A percentile compares a stretch with the other conserved stretches of the same genome.
These are phyloP conservation scores for Aspergillus carlsbadensis DNA, from an alignment of 495 filamentous ascomycete species.

Conservation along the genomic window DNA sequence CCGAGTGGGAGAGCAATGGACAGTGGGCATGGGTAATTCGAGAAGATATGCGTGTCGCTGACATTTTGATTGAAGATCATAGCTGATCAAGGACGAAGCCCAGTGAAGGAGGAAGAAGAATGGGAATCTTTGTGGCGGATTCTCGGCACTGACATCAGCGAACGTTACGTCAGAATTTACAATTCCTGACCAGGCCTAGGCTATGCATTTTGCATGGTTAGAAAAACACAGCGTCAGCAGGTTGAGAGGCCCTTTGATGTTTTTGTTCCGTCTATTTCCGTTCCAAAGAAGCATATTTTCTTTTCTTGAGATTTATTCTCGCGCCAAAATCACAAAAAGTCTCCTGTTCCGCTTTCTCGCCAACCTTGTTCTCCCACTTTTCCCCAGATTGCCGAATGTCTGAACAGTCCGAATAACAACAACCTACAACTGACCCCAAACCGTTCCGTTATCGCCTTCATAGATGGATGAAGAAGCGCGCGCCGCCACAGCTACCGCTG, in stretches of 20 bases:
- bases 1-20: neutral
- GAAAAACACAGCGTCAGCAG: constrained; percentile 3
- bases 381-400: neutral
- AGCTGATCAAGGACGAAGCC: neutral
- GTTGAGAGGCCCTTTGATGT: neutral
- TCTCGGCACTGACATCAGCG: constrained; percentile 8
- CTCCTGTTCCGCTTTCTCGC: neutral
- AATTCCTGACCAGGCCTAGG: neutral
- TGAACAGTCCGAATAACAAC: constrained; percentile 6
- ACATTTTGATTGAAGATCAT: too few relatives aligned
- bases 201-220: neutral
- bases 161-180: neutral
- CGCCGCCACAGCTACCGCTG: constrained; percentile 27
- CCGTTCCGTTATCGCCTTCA: constrained; percentile 1
- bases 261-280: constrained; percentile 2
- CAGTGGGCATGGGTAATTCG: neutral
- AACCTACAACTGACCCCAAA: neutral
- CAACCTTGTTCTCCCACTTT: neutral
- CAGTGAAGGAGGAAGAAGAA: neutral
- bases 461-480: constrained; percentile 39
- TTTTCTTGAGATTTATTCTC: neutral
- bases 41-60: neutral
- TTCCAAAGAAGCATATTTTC: neutral
- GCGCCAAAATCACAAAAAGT: neutral
- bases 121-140: neutral